Evolutionary conservation across 2,329 filamentous ascomycete genomes (phyloP).

Genomic region (Botrytis galanthina): DNA sequence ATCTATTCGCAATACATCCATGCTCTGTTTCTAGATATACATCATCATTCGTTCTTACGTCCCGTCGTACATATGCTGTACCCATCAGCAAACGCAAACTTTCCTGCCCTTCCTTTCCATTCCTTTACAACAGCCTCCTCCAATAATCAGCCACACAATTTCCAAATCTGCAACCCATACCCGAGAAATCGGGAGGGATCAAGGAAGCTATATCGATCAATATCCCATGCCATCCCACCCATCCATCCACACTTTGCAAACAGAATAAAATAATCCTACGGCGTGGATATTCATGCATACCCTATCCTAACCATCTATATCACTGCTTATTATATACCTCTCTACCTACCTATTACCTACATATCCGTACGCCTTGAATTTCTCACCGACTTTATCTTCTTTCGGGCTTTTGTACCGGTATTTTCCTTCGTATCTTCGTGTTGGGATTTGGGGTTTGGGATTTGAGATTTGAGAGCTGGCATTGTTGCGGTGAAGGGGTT

Average conservation of each 20-base stretch:
- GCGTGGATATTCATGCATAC: not conserved
- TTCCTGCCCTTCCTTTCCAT: not conserved
- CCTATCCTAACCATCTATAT: not conserved
- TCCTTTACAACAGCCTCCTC: no score
- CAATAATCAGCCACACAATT: not conserved
- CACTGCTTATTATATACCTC: not conserved
- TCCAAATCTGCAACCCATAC: not conserved
- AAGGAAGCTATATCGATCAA: not conserved
- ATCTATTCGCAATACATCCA: not conserved
- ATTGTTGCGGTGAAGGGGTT: conserved; percentile 1
- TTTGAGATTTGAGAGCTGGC: not conserved
- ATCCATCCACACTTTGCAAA: not conserved
- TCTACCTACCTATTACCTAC: not conserved
- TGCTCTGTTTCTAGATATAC: not conserved
- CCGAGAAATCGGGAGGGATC: not conserved
- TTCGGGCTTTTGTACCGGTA: not conserved
- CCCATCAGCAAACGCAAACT: not conserved
- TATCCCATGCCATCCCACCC: not conserved
- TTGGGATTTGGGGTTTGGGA: not conserved
- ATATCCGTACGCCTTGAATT: not conserved
- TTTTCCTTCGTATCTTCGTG: not conserved
- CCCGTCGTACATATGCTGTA: not conserved
- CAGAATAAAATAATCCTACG: not conserved
- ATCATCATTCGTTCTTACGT: not conserved
- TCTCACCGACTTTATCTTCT: not conserved